These are phyloP conservation scores for Chlamydomonas schloesseri DNA, from an alignment of 139 green algal genomes.

Conservation along the genomic window DNA sequence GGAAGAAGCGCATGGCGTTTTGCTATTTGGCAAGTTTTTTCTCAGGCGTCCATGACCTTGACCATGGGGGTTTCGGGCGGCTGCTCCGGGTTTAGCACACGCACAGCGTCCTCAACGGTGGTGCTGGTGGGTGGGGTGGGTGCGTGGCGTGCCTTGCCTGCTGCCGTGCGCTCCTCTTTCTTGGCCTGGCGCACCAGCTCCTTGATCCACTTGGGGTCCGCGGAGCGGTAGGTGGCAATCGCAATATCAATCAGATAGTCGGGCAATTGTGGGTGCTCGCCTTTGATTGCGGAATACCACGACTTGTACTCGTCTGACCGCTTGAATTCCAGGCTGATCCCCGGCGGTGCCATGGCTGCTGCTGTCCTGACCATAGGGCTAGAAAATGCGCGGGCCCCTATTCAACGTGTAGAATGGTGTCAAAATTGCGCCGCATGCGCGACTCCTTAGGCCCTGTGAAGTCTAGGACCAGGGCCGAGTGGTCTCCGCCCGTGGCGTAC, in stretches of 20 bases:
- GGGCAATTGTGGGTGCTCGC: background rate
- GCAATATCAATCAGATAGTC: background rate
- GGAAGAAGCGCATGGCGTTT: background rate
- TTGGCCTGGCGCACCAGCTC: too few species aligned
- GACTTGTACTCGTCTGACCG: background rate
- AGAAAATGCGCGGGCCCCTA: slow-evolving; percentile 1
- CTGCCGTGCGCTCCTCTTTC: too few species aligned
- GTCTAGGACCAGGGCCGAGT: background rate
- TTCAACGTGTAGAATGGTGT: background rate
- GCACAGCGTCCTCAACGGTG: background rate
- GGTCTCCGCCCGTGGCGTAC: background rate
- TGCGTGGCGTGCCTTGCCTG: too few species aligned
- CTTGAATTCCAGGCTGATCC: background rate
- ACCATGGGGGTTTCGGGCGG: too few species aligned
- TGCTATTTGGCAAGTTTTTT: too few species aligned
- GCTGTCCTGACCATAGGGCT: background rate
- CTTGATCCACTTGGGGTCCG: too few species aligned
- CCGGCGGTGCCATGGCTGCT: background rate
- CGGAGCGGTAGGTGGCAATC: too few species aligned
- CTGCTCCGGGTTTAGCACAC: background rate
- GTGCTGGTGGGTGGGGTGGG: too few species aligned
- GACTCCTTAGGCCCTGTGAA: background rate
- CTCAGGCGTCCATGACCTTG: background rate
- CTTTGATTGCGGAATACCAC: background rate
- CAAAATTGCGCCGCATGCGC: background rate